Conservation (phyloP, 495 filamentous ascomycete species). For the Parmelia sp. region DNA sequence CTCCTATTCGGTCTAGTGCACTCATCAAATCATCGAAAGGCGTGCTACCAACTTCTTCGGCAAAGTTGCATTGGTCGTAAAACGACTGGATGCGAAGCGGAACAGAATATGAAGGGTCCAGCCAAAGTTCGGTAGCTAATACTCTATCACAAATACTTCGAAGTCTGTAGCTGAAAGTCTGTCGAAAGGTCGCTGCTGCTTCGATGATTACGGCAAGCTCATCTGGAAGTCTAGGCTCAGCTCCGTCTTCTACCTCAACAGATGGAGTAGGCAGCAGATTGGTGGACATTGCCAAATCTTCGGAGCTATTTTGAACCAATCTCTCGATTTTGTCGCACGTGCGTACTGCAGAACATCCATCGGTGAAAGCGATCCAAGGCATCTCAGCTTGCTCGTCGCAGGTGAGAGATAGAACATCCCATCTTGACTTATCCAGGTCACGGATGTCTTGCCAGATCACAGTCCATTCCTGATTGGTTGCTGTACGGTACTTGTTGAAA, state of each 20-base stretch:
- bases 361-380: conserved; percentile 76
- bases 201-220: conserved; percentile 45
- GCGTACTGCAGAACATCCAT: conserved; percentile 69
- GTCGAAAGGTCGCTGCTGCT: conserved; percentile 53
- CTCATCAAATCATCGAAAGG: conserved; percentile 43
- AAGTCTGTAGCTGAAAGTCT: conserved; percentile 55
- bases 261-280: conserved; percentile 21
- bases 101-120: conserved; percentile 57
- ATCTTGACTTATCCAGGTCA: conserved; percentile 79
- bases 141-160: conserved; percentile 52
- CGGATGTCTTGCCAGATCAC: conserved; percentile 77
- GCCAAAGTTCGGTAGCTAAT: conserved; percentile 62
- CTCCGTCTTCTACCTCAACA: conserved; percentile 20
- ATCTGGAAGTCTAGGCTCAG: conserved; percentile 23
- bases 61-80: conserved; percentile 65
- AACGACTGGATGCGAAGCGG: conserved; percentile 63
- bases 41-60: conserved; percentile 66
- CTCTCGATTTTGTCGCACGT: conserved; percentile 72
- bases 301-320: conserved; percentile 41
- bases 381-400: conserved; percentile 64
- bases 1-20: conserved; percentile 46
- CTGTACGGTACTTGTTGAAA: conserved; percentile 60
- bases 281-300: conserved; percentile 5
- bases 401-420: conserved; percentile 67
- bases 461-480: conserved; percentile 79